A percentile compares a stretch with the other conserved stretches of the same genome.
phyloP scores from a whole-genome alignment of 495 filamentous ascomycete species.

The Penicillium verhagenii region DNA sequence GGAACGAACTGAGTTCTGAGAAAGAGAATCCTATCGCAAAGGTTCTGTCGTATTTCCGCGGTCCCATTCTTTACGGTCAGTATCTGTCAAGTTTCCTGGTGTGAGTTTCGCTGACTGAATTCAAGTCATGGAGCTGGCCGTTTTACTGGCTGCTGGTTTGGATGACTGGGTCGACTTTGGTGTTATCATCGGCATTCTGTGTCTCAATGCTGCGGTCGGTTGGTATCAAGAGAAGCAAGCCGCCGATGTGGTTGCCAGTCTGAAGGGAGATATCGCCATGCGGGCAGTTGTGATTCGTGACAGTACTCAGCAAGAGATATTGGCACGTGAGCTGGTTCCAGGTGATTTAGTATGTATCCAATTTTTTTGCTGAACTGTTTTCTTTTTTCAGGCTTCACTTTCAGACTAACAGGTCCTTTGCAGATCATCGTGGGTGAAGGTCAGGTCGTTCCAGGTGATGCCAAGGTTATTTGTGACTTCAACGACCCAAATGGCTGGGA shows the following conservation, averaged over 20 bases:
- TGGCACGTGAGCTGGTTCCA: conserved; percentile 73
- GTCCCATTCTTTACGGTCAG: conserved; percentile 80
- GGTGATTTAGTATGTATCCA: conserved; percentile 74
- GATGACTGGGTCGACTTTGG: conserved; percentile 79
- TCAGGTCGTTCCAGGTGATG: conserved; percentile 67
- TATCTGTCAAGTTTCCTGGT: not conserved
- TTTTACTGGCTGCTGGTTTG: conserved; percentile 71
- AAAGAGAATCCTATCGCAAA: conserved; percentile 73
- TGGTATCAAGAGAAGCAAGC: conserved; percentile 87
- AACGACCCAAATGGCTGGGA: conserved; percentile 64
- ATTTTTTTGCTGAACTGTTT: not conserved
- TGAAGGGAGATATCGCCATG: conserved; percentile 82
- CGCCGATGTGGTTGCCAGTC: conserved; percentile 73
- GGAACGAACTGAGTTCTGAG: conserved; percentile 71
- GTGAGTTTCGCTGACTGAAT: not conserved
- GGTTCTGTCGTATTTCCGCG: conserved; percentile 70
- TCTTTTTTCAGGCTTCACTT: not conserved
- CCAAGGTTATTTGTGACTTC: conserved; percentile 70
- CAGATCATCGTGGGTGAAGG: conserved; percentile 67
- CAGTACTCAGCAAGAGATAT: conserved; percentile 61
- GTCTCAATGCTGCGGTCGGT: conserved; percentile 72
- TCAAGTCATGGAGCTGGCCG: conserved; percentile 78
- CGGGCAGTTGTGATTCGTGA: conserved; percentile 66
- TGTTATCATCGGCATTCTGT: conserved; percentile 77
- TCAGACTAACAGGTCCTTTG: not conserved